Evolutionary conservation across 2,329 filamentous ascomycete genomes (phyloP).

Genomic region (Verticillium albo-atrum): DNA sequence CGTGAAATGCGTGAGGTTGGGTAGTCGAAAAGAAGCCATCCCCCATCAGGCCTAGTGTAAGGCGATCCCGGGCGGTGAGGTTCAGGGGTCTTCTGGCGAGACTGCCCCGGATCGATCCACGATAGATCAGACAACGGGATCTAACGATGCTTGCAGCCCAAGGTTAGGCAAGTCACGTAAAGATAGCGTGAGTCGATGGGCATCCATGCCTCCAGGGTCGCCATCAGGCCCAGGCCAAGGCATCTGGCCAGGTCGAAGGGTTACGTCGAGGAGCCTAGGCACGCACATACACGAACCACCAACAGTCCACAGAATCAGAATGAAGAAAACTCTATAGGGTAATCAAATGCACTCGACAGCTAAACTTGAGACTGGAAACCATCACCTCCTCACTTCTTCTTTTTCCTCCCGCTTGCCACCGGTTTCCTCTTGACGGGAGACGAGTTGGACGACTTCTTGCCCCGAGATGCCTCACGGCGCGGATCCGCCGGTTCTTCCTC

Average conservation of each 20-base stretch:
- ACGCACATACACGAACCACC: too few species aligned
- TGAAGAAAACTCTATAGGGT: conserved; percentile 6
- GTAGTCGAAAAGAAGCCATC: neutral
- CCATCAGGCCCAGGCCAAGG: neutral
- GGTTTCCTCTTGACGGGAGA: conserved; percentile 37
- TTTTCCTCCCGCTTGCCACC: conserved; percentile 23
- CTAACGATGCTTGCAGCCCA: neutral
- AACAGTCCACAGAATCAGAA: too few species aligned
- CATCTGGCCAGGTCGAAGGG: neutral
- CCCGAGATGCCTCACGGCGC: conserved; percentile 19
- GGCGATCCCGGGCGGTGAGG: neutral
- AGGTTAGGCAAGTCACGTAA: neutral
- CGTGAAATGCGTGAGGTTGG: neutral
- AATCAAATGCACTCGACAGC: neutral
- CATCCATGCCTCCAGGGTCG: neutral
- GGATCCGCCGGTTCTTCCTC: conserved; percentile 28
- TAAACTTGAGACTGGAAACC: neutral
- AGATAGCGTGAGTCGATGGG: neutral
- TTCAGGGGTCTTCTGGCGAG: neutral
- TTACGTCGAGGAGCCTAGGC: neutral
- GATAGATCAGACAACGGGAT: neutral
- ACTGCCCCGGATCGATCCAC: neutral
- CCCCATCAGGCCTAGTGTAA: neutral
- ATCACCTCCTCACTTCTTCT: conserved; percentile 31
- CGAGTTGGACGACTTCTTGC: conserved; percentile 32